Percentiles rank a stretch among this genome's conserved stretches.
Evolutionary conservation across 441 rosid species (phyloP).

Genomic region (Mallotus repandus): DNA sequence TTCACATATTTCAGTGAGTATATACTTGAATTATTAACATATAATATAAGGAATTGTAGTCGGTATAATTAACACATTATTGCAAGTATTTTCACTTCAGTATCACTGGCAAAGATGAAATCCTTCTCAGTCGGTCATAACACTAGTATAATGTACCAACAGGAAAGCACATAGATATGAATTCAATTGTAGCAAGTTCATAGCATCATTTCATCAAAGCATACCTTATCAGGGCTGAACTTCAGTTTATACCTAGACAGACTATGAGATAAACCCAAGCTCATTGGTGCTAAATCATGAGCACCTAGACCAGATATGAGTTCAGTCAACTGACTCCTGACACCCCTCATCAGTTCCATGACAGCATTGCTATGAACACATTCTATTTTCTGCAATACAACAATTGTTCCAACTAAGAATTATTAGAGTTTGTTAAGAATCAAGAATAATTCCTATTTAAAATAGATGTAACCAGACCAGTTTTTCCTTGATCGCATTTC

Average conservation of each 20-base stretch:
- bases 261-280: slow-evolving; percentile 92
- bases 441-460: neutral
- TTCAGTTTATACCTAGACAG: slow-evolving; percentile 83
- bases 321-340: slow-evolving; percentile 82
- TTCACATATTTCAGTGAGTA: neutral
- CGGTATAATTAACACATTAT: no score
- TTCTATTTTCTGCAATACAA: slow-evolving; percentile 66
- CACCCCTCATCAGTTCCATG: slow-evolving; percentile 95
- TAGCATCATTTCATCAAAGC: neutral
- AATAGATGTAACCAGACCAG: slow-evolving; percentile 47
- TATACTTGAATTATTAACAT: neutral
- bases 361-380: slow-evolving; percentile 84
- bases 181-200: neutral
- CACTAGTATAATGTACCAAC: neutral
- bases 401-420: slow-evolving; percentile 14
- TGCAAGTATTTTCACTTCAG: neutral
- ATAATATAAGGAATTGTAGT: neutral
- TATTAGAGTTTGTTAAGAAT: neutral
- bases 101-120: neutral
- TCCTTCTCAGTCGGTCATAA: neutral
- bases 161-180: neutral
- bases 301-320: slow-evolving; percentile 78
- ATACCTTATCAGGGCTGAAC: slow-evolving; percentile 94
- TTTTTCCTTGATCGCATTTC: slow-evolving; percentile 84
- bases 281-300: slow-evolving; percentile 93